Conservation (phyloP, 1,139 yeast genomes). For the Wickerhamomyces sp. region DNA sequence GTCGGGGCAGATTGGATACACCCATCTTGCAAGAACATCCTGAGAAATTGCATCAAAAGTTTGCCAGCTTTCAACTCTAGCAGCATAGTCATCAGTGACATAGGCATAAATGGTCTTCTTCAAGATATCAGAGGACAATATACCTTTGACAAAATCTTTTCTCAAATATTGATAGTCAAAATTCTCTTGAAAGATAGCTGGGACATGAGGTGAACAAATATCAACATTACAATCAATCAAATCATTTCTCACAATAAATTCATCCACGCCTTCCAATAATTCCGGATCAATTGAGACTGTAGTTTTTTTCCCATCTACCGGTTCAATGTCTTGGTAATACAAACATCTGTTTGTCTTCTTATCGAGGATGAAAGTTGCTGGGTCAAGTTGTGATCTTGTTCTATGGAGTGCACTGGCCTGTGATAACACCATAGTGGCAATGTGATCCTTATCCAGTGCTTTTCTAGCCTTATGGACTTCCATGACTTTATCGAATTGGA, state of each 20-base stretch:
- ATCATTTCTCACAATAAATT: slow-evolving; percentile 79
- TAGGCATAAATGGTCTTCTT: slow-evolving; percentile 90
- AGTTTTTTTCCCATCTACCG: slow-evolving; percentile 46
- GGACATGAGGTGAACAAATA: slow-evolving; percentile 91
- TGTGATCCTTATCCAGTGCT: slow-evolving; percentile 77
- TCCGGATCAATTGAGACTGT: slow-evolving; percentile 79
- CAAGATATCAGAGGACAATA: slow-evolving; percentile 81
- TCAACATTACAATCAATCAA: slow-evolving; percentile 95
- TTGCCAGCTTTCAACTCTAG: slow-evolving; percentile 90
- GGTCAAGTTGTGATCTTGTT: slow-evolving; percentile 71
- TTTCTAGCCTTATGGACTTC: slow-evolving; percentile 69
- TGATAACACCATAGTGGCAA: slow-evolving; percentile 88
- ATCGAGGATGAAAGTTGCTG: slow-evolving; percentile 82
- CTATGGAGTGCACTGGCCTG: slow-evolving; percentile 85
- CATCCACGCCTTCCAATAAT: slow-evolving; percentile 71
- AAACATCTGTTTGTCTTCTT: slow-evolving; percentile 69
- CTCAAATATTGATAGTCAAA: slow-evolving; percentile 89
- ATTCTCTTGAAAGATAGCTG: slow-evolving; percentile 92
- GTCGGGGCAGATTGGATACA: slow-evolving; percentile 90
- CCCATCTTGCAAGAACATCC: slow-evolving; percentile 86
- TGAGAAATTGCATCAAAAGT: slow-evolving; percentile 91
- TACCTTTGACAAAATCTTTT: slow-evolving; percentile 85
- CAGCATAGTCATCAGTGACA: slow-evolving; percentile 71
- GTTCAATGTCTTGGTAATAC: slow-evolving; percentile 72
- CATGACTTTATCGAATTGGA: slow-evolving; percentile 71